Conservation (phyloP, 2,329 filamentous ascomycete genomes). For the Acrodontium crateriforme region DNA sequence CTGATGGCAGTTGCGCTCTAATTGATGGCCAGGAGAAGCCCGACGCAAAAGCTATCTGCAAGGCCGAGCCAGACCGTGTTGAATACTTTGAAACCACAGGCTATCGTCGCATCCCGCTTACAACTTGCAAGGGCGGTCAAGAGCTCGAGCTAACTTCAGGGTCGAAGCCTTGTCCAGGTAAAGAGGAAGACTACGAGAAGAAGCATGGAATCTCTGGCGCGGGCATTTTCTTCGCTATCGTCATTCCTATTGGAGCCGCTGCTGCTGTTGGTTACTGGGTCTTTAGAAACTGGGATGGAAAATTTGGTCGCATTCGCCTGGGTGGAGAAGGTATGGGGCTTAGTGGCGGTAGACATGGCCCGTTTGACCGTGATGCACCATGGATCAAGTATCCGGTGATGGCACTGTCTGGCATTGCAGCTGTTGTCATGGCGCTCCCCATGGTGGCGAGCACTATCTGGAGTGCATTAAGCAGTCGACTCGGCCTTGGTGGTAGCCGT, state of each 20-base stretch:
- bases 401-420: constrained; percentile 39
- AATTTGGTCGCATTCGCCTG: constrained; percentile 79
- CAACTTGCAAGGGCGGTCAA: constrained; percentile 65
- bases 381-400: constrained; percentile 64
- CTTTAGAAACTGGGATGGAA: constrained; percentile 71
- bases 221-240: constrained; percentile 72
- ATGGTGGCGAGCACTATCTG: constrained; percentile 60
- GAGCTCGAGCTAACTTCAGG: constrained; percentile 57
- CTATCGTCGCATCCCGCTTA: constrained; percentile 79
- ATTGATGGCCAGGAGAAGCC: constrained; percentile 58
- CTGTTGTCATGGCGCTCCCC: constrained; percentile 42
- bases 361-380: constrained; percentile 56
- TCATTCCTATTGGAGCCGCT: constrained; percentile 60
- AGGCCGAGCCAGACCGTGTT: constrained; percentile 49
- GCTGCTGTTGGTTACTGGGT: constrained; percentile 68
- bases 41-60: constrained; percentile 46
- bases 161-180: constrained; percentile 52
- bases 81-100: constrained; percentile 78
- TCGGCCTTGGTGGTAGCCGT: constrained; percentile 37
- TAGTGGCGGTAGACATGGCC: constrained; percentile 17
- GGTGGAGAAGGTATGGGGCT: constrained; percentile 43
- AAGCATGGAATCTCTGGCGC: constrained; percentile 56
- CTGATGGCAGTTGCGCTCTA: constrained; percentile 61
- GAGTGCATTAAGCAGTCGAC: constrained; percentile 42
- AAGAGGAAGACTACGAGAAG: constrained; percentile 70